Evolutionary conservation across 306 rosid species (phyloP).

Genomic region (Corylus heterophylla): DNA sequence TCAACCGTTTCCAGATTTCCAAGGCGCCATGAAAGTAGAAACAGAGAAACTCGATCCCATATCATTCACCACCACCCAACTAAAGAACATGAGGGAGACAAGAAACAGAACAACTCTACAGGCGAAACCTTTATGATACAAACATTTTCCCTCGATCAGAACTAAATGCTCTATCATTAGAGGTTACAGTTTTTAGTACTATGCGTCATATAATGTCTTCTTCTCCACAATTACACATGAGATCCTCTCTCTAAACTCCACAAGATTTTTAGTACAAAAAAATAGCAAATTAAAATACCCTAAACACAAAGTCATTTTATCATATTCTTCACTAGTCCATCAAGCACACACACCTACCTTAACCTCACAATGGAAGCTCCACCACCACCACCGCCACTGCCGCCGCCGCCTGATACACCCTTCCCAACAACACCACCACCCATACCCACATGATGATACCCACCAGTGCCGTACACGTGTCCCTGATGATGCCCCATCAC

Average conservation of each 20-base stretch:
- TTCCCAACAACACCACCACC: slow-evolving; percentile 15
- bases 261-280: neutral
- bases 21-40: neutral
- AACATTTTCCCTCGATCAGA: slow-evolving; percentile 8
- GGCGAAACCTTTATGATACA: neutral
- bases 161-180: slow-evolving; percentile 12
- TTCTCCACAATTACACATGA: slow-evolving; percentile 21
- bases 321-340: neutral
- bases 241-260: neutral
- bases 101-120: neutral
- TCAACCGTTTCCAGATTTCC: neutral
- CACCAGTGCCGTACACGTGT: slow-evolving; percentile 48
- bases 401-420: slow-evolving; percentile 28
- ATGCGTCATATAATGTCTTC: neutral
- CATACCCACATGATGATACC: slow-evolving; percentile 41
- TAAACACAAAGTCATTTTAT: neutral
- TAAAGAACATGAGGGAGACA: too few species aligned
- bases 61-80: neutral
- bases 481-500: slow-evolving; percentile 57
- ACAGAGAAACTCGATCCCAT: neutral
- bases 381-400: slow-evolving; percentile 4
- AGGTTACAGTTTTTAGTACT: slow-evolving; percentile 13
- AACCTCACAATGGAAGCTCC: slow-evolving; percentile 36
- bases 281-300: neutral
- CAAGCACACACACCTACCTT: slow-evolving; percentile 28